A percentile compares a stretch with the other conserved stretches of the same genome.
Evolutionary conservation across 139 green algal genomes (phyloP).

Genomic region (Mesotaenium endlicherianum): DNA sequence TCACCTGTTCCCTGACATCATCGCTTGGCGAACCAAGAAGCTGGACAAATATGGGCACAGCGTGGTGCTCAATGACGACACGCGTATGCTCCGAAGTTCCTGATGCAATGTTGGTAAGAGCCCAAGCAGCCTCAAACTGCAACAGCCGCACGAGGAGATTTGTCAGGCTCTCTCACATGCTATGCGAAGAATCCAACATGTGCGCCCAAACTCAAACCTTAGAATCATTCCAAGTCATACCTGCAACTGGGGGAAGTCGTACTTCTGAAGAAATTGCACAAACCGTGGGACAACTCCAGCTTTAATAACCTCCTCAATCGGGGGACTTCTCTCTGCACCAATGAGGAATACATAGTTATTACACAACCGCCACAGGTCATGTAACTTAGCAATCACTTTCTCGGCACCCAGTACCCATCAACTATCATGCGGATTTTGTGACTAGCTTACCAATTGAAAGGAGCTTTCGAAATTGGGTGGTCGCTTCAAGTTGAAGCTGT

Average conservation of each 20-base stretch:
- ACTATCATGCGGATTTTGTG: too few species aligned
- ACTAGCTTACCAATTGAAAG: slow-evolving; percentile 79
- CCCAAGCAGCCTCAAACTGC: slow-evolving; percentile 97
- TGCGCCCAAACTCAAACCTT: background rate
- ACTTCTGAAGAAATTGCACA: slow-evolving; percentile 90
- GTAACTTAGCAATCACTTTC: too few species aligned
- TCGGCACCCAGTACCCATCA: too few species aligned
- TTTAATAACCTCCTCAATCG: slow-evolving; percentile 98
- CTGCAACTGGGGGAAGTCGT: slow-evolving; percentile 78
- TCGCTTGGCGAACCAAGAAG: slow-evolving; percentile 86
- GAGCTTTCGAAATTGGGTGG: slow-evolving; percentile 96
- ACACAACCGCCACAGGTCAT: background rate
- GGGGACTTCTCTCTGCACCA: slow-evolving; percentile 88
- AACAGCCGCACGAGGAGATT: background rate
- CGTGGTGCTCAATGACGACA: slow-evolving; percentile 93
- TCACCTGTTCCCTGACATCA: slow-evolving; percentile 93
- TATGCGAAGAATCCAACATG: background rate
- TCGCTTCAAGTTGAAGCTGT: slow-evolving; percentile 89
- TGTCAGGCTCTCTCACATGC: background rate
- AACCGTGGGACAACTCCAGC: slow-evolving; percentile 93
- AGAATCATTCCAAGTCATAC: slow-evolving; percentile 5
- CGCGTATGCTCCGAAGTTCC: slow-evolving; percentile 95
- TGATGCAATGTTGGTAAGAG: slow-evolving; percentile 97
- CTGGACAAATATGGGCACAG: slow-evolving; percentile 97
- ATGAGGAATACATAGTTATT: background rate